A percentile compares a stretch with the other conserved stretches of the same genome.
Evolutionary conservation across 495 filamentous ascomycete species (phyloP).

Genomic region (Penicillium waksmanii): DNA sequence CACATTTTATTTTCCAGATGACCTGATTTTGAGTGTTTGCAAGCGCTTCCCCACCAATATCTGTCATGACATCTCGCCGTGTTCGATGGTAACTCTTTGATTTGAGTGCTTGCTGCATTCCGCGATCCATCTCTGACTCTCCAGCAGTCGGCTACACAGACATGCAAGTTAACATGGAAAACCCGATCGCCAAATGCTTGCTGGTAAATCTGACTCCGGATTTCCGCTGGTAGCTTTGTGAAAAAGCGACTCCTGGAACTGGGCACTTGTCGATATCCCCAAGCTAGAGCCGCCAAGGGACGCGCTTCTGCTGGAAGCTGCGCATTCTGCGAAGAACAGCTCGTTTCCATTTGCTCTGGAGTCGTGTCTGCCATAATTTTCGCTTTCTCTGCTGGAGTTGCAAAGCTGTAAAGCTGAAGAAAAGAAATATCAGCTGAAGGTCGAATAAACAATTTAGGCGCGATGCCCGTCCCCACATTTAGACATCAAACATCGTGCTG

Average conservation of each 20-base stretch:
- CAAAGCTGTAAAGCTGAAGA: background rate
- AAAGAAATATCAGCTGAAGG: background rate
- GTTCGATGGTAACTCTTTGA: background rate
- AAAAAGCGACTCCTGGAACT: background rate
- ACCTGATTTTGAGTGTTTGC: background rate
- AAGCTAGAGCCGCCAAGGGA: background rate
- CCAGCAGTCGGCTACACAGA: background rate
- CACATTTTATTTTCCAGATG: background rate
- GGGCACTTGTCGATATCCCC: background rate
- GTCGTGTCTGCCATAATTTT: background rate
- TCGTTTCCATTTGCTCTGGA: background rate
- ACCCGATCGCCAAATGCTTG: background rate
- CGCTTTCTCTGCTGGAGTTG: background rate
- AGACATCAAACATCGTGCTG: background rate
- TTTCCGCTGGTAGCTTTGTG: background rate
- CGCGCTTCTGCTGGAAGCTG: background rate
- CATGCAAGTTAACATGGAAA: background rate
- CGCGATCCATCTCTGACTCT: background rate
- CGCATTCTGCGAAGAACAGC: background rate
- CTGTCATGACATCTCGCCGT: background rate
- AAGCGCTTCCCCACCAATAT: background rate
- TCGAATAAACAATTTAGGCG: conserved; percentile 1
- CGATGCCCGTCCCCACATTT: background rate
- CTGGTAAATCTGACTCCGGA: background rate
- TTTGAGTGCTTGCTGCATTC: background rate